These are phyloP conservation scores for Crepidotus sp. DNA, from an alignment of 1,284 basidiomycete species.

Conservation along the genomic window DNA sequence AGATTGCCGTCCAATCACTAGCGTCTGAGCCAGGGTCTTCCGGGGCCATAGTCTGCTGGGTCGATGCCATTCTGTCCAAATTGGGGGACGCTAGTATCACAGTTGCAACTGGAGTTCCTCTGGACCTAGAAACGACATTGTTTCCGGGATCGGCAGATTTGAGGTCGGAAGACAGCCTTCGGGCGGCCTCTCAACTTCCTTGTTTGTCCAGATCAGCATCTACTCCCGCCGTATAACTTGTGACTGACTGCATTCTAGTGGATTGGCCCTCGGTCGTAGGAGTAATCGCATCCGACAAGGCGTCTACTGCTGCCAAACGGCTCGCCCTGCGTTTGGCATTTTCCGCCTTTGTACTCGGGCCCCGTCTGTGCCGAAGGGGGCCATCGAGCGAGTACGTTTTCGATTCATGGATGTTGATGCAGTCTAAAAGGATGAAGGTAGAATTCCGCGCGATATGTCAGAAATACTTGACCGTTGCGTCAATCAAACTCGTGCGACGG, in stretches of 20 bases:
- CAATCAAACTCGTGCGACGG: constrained; percentile 12
- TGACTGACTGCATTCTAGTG: constrained; percentile 29
- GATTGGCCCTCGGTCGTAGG: constrained; percentile 39
- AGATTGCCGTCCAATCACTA: constrained; percentile 30
- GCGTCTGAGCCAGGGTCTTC: constrained; percentile 20
- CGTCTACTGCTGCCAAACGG: constrained; percentile 53
- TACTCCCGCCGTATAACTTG: not conserved
- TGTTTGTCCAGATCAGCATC: constrained; percentile 29
- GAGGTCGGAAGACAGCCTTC: constrained; percentile 40
- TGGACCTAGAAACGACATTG: constrained; percentile 15
- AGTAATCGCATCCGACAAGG: constrained; percentile 36
- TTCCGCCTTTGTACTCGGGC: constrained; percentile 44
- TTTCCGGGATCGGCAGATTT: constrained; percentile 30
- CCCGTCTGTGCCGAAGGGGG: constrained; percentile 26
- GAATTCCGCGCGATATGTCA: constrained; percentile 10
- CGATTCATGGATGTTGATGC: constrained; percentile 5
- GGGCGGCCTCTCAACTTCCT: constrained; percentile 57
- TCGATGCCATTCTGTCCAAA: constrained; percentile 50
- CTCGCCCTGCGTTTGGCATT: constrained; percentile 47
- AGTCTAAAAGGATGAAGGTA: not conserved
- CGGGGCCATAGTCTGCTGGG: constrained; percentile 44
- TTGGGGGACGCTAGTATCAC: constrained; percentile 35
- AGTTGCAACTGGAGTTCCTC: constrained; percentile 27
- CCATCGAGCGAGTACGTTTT: constrained; percentile 14
- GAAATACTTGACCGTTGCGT: constrained; percentile 20